A percentile compares a stretch with the other conserved stretches of the same genome.
phyloP scores from a whole-genome alignment of 768 basidiomycete species.

The Lactifluus echinatus region DNA sequence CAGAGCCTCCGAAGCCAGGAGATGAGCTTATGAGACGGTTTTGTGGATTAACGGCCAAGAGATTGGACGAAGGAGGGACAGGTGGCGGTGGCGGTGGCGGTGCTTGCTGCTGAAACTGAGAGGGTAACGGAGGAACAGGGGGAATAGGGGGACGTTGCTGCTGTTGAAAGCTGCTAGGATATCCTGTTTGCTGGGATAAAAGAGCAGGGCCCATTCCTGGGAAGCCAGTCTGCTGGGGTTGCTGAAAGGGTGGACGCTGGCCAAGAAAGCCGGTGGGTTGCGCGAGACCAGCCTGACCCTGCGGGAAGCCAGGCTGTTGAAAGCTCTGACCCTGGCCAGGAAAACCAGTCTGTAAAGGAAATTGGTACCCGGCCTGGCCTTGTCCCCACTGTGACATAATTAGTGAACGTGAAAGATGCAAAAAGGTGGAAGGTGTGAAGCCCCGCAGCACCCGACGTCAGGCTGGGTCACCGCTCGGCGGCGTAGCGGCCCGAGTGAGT shows the following conservation, averaged over 20 bases:
- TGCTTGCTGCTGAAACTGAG: slow-evolving; percentile 33
- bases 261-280: slow-evolving; percentile 54
- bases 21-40: slow-evolving; percentile 49
- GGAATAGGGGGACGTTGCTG: slow-evolving; percentile 30
- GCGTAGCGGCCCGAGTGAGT: neutral
- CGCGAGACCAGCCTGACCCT: slow-evolving; percentile 37
- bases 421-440: neutral
- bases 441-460: too few species aligned
- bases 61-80: slow-evolving; percentile 52
- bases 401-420: slow-evolving; percentile 2
- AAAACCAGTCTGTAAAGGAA: slow-evolving; percentile 67
- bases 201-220: slow-evolving; percentile 24
- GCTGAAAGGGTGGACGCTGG: slow-evolving; percentile 38
- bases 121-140: slow-evolving; percentile 18
- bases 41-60: slow-evolving; percentile 36
- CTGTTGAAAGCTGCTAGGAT: slow-evolving; percentile 29
- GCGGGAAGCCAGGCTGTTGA: slow-evolving; percentile 36
- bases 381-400: slow-evolving; percentile 75
- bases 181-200: slow-evolving; percentile 55
- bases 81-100: slow-evolving; percentile 49
- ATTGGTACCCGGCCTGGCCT: slow-evolving; percentile 59
- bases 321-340: slow-evolving; percentile 38
- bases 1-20: slow-evolving; percentile 38
- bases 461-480: too few species aligned
- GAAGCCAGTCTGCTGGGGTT: slow-evolving; percentile 55